Percentiles rank a stretch among this genome's conserved stretches.
Evolutionary conservation across 1,139 yeast species (phyloP).

Genomic region (Protomyces pachydermus): DNA sequence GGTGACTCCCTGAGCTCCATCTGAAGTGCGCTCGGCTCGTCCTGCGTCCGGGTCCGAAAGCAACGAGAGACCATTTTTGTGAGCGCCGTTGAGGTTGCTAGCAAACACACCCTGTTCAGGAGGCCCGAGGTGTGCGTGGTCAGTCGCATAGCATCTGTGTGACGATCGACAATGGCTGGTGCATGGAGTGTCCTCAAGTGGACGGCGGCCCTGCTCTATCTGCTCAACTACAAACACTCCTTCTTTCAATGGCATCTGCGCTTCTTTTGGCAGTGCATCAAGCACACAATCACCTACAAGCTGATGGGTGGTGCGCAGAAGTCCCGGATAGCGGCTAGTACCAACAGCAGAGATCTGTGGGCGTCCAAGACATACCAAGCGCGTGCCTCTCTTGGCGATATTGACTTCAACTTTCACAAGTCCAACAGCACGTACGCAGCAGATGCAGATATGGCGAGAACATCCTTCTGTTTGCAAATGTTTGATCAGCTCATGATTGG

Average conservation of each 20-base stretch:
- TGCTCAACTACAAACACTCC: conserved; percentile 14
- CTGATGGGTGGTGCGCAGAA: neutral
- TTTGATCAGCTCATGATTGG: conserved; percentile 48
- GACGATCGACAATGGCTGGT: neutral
- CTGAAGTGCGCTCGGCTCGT: no score
- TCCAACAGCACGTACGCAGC: conserved; percentile 66
- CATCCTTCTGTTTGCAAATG: conserved; percentile 35
- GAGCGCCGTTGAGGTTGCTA: no score
- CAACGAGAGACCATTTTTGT: no score
- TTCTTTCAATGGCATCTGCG: conserved; percentile 17
- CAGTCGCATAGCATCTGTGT: no score
- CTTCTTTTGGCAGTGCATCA: conserved; percentile 12
- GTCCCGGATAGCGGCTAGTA: neutral
- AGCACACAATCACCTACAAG: conserved; percentile 14
- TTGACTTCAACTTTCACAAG: conserved; percentile 83
- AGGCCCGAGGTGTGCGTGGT: no score
- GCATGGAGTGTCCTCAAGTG: neutral
- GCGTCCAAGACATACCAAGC: conserved; percentile 42
- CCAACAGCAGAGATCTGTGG: conserved; percentile 5
- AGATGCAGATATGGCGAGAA: conserved; percentile 79
- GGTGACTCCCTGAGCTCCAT: no score
- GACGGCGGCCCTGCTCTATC: conserved; percentile 10
- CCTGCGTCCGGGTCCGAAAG: no score
- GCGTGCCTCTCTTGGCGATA: conserved; percentile 70
- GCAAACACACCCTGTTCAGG: no score